Percentiles rank a stretch among this genome's conserved stretches.
Evolutionary conservation across 2,329 filamentous ascomycete genomes (phyloP).

Genomic region (Aspergillus hortae): DNA sequence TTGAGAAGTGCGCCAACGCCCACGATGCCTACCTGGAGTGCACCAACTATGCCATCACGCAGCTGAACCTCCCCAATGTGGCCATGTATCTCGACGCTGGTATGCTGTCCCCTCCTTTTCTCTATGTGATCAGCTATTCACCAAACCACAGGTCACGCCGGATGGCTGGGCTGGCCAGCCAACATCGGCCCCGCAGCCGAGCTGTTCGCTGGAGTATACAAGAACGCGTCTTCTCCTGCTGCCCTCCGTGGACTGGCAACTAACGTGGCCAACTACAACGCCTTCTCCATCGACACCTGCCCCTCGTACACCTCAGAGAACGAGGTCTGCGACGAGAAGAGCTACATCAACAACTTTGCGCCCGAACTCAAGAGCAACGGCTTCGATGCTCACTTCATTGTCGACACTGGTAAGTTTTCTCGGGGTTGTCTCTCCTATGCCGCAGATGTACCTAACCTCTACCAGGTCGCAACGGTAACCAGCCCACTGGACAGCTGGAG

Average conservation of each 20-base stretch:
- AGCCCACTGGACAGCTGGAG: slow-evolving; percentile 52
- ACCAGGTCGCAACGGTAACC: slow-evolving; percentile 58
- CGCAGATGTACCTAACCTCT: not conserved
- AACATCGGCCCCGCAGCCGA: slow-evolving; percentile 53
- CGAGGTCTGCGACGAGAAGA: slow-evolving; percentile 52
- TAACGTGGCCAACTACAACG: slow-evolving; percentile 60
- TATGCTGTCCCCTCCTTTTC: not conserved
- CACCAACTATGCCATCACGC: slow-evolving; percentile 54
- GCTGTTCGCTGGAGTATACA: slow-evolving; percentile 48
- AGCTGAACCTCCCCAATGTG: slow-evolving; percentile 59
- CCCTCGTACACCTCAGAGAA: slow-evolving; percentile 45
- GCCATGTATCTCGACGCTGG: slow-evolving; percentile 63
- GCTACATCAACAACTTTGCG: slow-evolving; percentile 50
- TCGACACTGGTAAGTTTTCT: slow-evolving; percentile 45
- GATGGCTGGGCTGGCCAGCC: slow-evolving; percentile 62
- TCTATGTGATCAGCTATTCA: not conserved
- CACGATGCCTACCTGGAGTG: slow-evolving; percentile 54
- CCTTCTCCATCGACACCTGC: slow-evolving; percentile 45
- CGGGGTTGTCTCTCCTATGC: not conserved
- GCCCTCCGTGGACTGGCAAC: slow-evolving; percentile 53
- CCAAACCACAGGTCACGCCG: slow-evolving; percentile 46
- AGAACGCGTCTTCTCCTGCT: slow-evolving; percentile 44
- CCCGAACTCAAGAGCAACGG: slow-evolving; percentile 47
- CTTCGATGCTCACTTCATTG: slow-evolving; percentile 55
- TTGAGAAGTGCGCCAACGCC: slow-evolving; percentile 53